phyloP scores from a whole-genome alignment of 495 filamentous ascomycete species.

The Aspergillus panamensis region DNA sequence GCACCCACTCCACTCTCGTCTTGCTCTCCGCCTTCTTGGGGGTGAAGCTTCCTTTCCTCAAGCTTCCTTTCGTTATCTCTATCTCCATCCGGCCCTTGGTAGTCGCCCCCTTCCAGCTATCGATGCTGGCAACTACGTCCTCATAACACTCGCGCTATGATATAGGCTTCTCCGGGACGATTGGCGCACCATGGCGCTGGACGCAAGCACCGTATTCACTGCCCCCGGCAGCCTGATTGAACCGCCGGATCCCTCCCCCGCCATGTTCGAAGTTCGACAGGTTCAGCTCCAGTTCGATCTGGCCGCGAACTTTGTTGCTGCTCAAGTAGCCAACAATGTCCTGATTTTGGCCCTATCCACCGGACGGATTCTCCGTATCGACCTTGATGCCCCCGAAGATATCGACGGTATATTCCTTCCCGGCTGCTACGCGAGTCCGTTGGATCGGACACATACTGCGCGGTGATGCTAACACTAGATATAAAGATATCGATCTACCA shows the following conservation, averaged over 20 bases:
- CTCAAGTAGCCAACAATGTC: slow-evolving; percentile 96
- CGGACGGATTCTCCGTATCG: slow-evolving; percentile 85
- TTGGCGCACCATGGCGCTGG: slow-evolving; percentile 53
- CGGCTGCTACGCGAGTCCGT: not conserved
- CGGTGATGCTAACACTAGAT: slow-evolving; percentile 19
- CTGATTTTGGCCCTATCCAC: slow-evolving; percentile 85
- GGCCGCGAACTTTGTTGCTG: slow-evolving; percentile 90
- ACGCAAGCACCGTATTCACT: slow-evolving; percentile 52
- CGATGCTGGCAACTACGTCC: slow-evolving; percentile 15
- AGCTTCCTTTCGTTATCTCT: not conserved
- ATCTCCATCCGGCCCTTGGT: not conserved
- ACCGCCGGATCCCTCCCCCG: slow-evolving; percentile 59
- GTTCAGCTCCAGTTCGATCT: slow-evolving; percentile 90
- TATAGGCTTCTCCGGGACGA: slow-evolving; percentile 24
- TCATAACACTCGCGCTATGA: slow-evolving; percentile 30
- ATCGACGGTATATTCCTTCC: slow-evolving; percentile 70
- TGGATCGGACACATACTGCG: slow-evolving; percentile 6
- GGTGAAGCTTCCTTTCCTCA: not conserved
- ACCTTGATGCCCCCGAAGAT: slow-evolving; percentile 87
- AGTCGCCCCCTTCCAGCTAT: slow-evolving; percentile 4
- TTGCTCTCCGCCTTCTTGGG: not conserved
- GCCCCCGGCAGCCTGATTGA: slow-evolving; percentile 54
- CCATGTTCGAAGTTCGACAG: slow-evolving; percentile 88
- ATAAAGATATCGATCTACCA: slow-evolving; percentile 88
- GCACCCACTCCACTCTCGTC: not conserved